Evolutionary conservation across 768 basidiomycete species (phyloP).

Genomic region (Panus rudis): DNA sequence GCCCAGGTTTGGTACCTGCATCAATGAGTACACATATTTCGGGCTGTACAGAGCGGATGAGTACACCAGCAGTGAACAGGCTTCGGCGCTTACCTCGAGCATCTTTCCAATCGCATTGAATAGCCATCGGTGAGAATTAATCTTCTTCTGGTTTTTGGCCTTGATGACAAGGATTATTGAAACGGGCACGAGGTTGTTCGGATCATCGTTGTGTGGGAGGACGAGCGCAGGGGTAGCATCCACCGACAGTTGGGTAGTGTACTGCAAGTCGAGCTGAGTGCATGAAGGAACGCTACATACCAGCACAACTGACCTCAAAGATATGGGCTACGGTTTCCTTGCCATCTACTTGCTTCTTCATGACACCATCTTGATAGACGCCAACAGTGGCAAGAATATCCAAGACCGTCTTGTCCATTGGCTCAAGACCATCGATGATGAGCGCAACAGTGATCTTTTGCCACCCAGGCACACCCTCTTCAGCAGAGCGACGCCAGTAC

Average conservation of each 20-base stretch:
- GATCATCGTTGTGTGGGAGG: slow-evolving; percentile 82
- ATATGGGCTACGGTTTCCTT: slow-evolving; percentile 91
- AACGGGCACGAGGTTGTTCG: slow-evolving; percentile 89
- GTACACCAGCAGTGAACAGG: slow-evolving; percentile 1
- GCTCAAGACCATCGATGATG: slow-evolving; percentile 87
- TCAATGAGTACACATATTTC: slow-evolving; percentile 91
- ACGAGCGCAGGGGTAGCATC: slow-evolving; percentile 87
- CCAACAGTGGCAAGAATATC: slow-evolving; percentile 87
- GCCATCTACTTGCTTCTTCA: slow-evolving; percentile 87
- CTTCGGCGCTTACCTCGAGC: slow-evolving; percentile 46
- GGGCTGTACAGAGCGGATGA: slow-evolving; percentile 43
- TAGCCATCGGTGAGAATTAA: slow-evolving; percentile 92
- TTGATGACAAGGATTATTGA: slow-evolving; percentile 89
- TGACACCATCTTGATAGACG: slow-evolving; percentile 90
- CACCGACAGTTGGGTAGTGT: slow-evolving; percentile 93
- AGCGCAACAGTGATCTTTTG: slow-evolving; percentile 86
- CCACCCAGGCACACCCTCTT: slow-evolving; percentile 84
- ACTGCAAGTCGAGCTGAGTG: slow-evolving; percentile 37
- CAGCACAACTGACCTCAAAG: slow-evolving; percentile 63
- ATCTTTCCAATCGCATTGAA: slow-evolving; percentile 90
- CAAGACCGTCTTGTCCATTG: slow-evolving; percentile 93
- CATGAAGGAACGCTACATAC: neutral
- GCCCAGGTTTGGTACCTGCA: slow-evolving; percentile 94
- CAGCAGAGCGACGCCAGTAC: slow-evolving; percentile 79
- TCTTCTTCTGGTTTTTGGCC: slow-evolving; percentile 94